These are phyloP conservation scores for Drechslera avenae DNA, from an alignment of 2,329 filamentous ascomycete species.

Conservation along the genomic window DNA sequence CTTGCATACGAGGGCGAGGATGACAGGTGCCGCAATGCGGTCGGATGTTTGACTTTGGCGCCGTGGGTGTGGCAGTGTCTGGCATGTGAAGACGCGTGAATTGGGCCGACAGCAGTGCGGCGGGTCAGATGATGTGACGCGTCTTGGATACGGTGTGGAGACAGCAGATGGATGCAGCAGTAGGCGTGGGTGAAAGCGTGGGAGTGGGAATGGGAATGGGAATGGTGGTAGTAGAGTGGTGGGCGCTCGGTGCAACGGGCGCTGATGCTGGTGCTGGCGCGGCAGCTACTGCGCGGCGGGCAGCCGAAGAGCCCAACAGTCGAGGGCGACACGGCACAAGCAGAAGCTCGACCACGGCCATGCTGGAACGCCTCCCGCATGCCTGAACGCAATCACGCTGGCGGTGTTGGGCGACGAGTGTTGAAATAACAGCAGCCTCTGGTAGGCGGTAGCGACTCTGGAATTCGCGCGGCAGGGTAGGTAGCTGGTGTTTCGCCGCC, in stretches of 20 bases:
- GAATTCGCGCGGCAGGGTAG: conserved; percentile 22
- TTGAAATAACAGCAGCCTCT: conserved; percentile 4
- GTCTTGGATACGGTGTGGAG: neutral
- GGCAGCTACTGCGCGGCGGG: conserved; percentile 12
- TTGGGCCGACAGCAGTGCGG: neutral
- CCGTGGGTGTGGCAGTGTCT: neutral
- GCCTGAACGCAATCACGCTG: conserved; percentile 12
- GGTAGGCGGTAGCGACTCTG: conserved; percentile 11
- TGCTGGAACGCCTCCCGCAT: conserved; percentile 17
- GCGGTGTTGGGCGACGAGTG: conserved; percentile 10
- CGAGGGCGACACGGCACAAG: conserved; percentile 12
- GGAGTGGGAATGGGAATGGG: too few relatives aligned
- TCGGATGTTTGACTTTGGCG: neutral
- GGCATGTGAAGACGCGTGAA: conserved; percentile 17
- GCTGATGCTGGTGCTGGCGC: conserved; percentile 6
- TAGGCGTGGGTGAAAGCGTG: too few relatives aligned
- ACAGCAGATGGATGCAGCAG: too few relatives aligned
- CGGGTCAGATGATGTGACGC: too few relatives aligned
- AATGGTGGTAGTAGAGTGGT: neutral
- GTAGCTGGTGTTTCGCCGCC: conserved; percentile 14
- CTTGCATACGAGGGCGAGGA: neutral
- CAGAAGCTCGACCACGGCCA: conserved; percentile 13
- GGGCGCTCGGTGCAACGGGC: conserved; percentile 4
- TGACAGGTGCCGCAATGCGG: neutral
- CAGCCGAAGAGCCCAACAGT: too few relatives aligned